Evolutionary conservation across 164 flowering plant genomes (phyloP).

Genomic region (Vitis labrusca): DNA sequence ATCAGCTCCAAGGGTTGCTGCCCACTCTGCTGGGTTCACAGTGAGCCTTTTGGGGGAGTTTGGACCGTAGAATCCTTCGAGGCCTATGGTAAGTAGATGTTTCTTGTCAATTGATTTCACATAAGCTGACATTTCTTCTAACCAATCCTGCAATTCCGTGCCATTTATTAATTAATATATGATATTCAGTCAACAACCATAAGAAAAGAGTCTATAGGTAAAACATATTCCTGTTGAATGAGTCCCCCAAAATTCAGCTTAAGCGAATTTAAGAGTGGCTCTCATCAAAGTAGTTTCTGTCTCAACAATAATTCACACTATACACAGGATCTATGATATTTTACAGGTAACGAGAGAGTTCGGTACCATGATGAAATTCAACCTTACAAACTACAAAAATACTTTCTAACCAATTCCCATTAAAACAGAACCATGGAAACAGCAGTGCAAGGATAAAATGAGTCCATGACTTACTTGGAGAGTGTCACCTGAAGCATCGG

Average conservation of each 20-base stretch:
- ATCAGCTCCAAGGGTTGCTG: conserved; percentile 71
- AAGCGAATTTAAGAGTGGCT: too few species aligned
- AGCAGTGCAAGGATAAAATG: neutral
- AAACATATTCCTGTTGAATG: too few species aligned
- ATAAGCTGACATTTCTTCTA: conserved; percentile 80
- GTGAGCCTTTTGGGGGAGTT: conserved; percentile 53
- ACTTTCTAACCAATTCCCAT: too few species aligned
- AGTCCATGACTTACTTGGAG: conserved; percentile 68
- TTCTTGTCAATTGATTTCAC: conserved; percentile 83
- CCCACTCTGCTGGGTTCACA: conserved; percentile 80
- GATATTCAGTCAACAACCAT: conserved; percentile 7
- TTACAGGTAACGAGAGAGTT: too few species aligned
- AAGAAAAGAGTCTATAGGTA: neutral
- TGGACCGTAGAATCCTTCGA: conserved; percentile 91
- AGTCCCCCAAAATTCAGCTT: too few species aligned
- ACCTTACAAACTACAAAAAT: too few species aligned
- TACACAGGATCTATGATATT: too few species aligned
- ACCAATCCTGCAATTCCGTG: conserved; percentile 73
- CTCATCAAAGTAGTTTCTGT: too few species aligned
- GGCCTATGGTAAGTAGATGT: conserved; percentile 79
- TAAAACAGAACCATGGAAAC: neutral
- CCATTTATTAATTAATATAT: neutral
- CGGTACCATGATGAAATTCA: too few species aligned
- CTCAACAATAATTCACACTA: too few species aligned
- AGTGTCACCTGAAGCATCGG: conserved; percentile 92